A percentile compares a stretch with the other conserved stretches of the same genome.
phyloP scores from a whole-genome alignment of 306 rosid genomes.

The Castanospermum australe region DNA sequence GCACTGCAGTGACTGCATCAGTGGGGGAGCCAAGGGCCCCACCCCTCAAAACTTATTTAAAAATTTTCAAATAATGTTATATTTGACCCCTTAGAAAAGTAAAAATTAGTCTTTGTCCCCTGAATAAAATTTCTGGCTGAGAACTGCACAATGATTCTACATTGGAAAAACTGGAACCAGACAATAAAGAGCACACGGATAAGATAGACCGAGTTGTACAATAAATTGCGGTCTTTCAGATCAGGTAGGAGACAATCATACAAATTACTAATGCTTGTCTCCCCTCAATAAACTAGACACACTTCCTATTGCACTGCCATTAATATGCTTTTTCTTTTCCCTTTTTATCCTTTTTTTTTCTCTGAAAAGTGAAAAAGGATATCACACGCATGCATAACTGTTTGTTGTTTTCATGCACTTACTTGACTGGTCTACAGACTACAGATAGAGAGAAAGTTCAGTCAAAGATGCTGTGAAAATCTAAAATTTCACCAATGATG shows the following conservation, averaged over 20 bases:
- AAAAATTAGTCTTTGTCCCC: no score
- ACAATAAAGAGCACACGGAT: not conserved
- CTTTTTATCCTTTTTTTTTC: not conserved
- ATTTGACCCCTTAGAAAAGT: no score
- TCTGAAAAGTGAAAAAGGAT: constrained; percentile 42
- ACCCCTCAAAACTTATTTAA: no score
- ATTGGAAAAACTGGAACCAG: not conserved
- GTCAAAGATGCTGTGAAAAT: constrained; percentile 37
- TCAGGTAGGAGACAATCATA: constrained; percentile 23
- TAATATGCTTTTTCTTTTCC: not conserved
- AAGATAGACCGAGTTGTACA: constrained; percentile 13
- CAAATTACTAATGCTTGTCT: not conserved
- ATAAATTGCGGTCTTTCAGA: not conserved
- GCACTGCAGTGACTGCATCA: no score
- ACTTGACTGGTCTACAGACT: constrained; percentile 15
- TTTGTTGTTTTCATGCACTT: constrained; percentile 27
- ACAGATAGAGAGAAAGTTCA: not conserved
- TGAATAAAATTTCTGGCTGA: no score
- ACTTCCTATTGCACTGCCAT: not conserved
- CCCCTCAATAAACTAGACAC: not conserved
- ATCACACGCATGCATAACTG: constrained; percentile 31
- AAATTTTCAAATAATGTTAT: no score
- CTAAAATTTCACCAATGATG: constrained; percentile 10
- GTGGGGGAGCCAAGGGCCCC: no score
- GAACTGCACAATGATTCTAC: not conserved